Conservation (phyloP, 2,329 filamentous ascomycete species). For the Rhinocladiella mackenziei region DNA sequence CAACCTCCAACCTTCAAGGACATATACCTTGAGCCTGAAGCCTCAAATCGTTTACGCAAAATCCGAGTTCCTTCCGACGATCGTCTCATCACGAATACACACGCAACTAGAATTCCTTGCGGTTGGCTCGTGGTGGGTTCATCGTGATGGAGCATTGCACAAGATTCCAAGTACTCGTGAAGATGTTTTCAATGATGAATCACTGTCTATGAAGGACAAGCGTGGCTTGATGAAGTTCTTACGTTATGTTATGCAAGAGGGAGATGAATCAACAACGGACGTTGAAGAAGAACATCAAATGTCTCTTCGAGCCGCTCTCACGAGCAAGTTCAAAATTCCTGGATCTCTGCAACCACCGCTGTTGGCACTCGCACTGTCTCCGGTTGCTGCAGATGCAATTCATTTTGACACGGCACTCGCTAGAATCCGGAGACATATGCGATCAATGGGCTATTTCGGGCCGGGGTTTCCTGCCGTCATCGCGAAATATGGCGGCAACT, state of each 20-base stretch:
- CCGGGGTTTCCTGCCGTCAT: slow-evolving; percentile 84
- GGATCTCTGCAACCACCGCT: slow-evolving; percentile 61
- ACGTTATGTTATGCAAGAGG: slow-evolving; percentile 74
- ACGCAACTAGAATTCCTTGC: slow-evolving; percentile 89
- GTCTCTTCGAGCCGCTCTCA: slow-evolving; percentile 46
- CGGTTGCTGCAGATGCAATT: slow-evolving; percentile 52
- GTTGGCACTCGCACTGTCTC: slow-evolving; percentile 68
- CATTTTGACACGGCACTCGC: slow-evolving; percentile 66
- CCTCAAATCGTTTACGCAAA: slow-evolving; percentile 83
- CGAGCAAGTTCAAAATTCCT: slow-evolving; percentile 63
- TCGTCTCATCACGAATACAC: slow-evolving; percentile 87
- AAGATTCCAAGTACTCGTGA: slow-evolving; percentile 86
- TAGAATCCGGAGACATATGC: slow-evolving; percentile 72
- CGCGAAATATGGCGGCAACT: slow-evolving; percentile 86
- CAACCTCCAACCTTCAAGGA: slow-evolving; percentile 60
- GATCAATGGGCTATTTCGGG: slow-evolving; percentile 82
- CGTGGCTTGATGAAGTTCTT: slow-evolving; percentile 88
- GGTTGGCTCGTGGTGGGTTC: slow-evolving; percentile 88
- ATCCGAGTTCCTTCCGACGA: slow-evolving; percentile 69
- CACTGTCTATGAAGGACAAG: slow-evolving; percentile 75
- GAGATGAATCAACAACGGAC: slow-evolving; percentile 48
- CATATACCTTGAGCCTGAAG: slow-evolving; percentile 78
- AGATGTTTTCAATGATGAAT: slow-evolving; percentile 77
- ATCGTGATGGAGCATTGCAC: slow-evolving; percentile 48
- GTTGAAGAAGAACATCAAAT: slow-evolving; percentile 51